These are phyloP conservation scores for Seminavis robusta DNA, from an alignment of 108 stramenopile species.

Conservation along the genomic window DNA sequence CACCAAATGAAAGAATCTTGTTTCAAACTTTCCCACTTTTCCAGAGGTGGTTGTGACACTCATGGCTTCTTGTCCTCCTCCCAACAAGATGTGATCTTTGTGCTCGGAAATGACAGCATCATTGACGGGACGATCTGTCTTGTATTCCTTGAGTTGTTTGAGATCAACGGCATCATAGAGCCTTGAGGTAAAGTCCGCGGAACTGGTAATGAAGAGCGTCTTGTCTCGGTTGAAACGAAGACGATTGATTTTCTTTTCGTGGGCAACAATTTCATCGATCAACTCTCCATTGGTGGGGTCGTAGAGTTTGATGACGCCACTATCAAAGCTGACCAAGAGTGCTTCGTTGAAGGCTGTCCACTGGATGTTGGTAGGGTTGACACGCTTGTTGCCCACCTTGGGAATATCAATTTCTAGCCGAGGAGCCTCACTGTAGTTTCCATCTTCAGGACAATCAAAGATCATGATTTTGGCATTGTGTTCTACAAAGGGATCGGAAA, in stretches of 20 bases:
- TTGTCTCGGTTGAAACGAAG: slow-evolving; percentile 92
- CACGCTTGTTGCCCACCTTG: slow-evolving; percentile 64
- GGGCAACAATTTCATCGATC: slow-evolving; percentile 71
- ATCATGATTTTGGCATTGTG: slow-evolving; percentile 89
- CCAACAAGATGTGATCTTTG: slow-evolving; percentile 96
- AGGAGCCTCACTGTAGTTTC: slow-evolving; percentile 45
- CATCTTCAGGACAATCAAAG: slow-evolving; percentile 73
- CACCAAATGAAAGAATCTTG: slow-evolving; percentile 94
- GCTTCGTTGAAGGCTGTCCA: slow-evolving; percentile 92
- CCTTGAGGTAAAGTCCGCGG: slow-evolving; percentile 93
- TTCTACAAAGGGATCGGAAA: slow-evolving; percentile 94
- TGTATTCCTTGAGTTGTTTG: slow-evolving; percentile 88
- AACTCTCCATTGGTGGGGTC: slow-evolving; percentile 85
- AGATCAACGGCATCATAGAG: slow-evolving; percentile 92
- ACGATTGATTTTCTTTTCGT: slow-evolving; percentile 92
- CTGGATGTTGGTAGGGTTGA: slow-evolving; percentile 85
- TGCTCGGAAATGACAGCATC: slow-evolving; percentile 94
- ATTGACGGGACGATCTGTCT: slow-evolving; percentile 97
- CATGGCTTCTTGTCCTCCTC: slow-evolving; percentile 99
- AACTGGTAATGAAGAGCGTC: slow-evolving; percentile 92
- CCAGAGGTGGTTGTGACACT: slow-evolving; percentile 97
- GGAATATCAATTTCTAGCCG: slow-evolving; percentile 82
- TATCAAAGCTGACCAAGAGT: slow-evolving; percentile 90
- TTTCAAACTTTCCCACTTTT: slow-evolving; percentile 98
- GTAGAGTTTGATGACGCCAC: slow-evolving; percentile 88